A percentile compares a stretch with the other conserved stretches of the same genome.
Evolutionary conservation across 73 alveolate genomes (phyloP).

Genomic region (Stentor roeselii): DNA sequence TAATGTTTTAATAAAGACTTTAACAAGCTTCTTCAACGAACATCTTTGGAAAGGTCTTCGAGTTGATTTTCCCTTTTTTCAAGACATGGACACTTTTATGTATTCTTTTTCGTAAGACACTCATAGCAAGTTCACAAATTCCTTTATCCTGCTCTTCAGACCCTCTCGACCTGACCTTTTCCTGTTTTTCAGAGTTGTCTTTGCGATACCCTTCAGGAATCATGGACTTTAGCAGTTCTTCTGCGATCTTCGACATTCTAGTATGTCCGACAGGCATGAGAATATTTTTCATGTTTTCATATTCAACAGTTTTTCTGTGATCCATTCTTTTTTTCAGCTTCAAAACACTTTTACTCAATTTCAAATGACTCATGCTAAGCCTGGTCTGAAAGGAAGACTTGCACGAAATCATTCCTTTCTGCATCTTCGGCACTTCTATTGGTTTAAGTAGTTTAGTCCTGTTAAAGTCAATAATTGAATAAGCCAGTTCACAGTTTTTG

Average conservation of each 20-base stretch:
- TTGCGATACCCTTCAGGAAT: not conserved
- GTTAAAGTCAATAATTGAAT: not conserved
- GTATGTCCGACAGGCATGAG: not conserved
- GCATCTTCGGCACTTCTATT: not conserved
- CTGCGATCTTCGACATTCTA: not conserved
- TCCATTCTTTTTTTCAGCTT: not conserved
- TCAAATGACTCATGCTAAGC: not conserved
- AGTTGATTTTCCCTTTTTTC: too few species aligned
- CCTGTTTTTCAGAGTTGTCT: too few species aligned
- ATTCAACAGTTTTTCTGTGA: not conserved
- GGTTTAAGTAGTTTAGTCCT: not conserved
- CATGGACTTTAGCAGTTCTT: not conserved
- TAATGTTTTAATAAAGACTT: too few species aligned
- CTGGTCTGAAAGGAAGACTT: not conserved
- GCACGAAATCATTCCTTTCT: too few species aligned
- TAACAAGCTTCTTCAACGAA: too few species aligned
- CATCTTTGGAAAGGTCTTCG: too few species aligned
- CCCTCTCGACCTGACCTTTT: too few species aligned
- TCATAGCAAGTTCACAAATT: too few species aligned
- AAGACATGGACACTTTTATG: too few species aligned
- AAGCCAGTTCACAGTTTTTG: not conserved
- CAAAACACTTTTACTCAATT: too few species aligned
- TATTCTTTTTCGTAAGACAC: too few species aligned
- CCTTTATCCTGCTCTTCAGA: too few species aligned
- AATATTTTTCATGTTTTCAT: not conserved